Conservation (phyloP, 108 stramenopile species). For the Conticribra guillardii region DNA sequence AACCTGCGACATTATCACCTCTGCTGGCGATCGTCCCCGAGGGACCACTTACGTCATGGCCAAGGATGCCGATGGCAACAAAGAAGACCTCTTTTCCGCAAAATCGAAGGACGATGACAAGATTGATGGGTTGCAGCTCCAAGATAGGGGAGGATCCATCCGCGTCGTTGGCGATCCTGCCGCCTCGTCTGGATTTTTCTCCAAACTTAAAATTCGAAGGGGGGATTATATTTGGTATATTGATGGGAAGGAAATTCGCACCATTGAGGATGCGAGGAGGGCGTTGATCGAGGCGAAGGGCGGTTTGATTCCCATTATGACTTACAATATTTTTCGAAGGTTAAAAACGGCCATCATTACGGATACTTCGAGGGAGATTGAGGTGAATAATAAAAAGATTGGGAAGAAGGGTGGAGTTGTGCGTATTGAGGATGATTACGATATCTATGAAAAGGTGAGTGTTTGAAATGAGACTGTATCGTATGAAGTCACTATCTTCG, state of each 20-base stretch:
- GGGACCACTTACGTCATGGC: slow-evolving; percentile 26
- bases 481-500: not conserved
- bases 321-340: slow-evolving; percentile 48
- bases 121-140: slow-evolving; percentile 24
- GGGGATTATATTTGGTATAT: slow-evolving; percentile 37
- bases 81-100: not conserved
- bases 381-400: slow-evolving; percentile 2
- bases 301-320: slow-evolving; percentile 24
- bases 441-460: slow-evolving; percentile 36
- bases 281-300: slow-evolving; percentile 15
- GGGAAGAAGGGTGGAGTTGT: not conserved
- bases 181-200: slow-evolving; percentile 20
- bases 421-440: slow-evolving; percentile 50
- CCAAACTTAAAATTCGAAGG: slow-evolving; percentile 2
- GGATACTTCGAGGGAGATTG: slow-evolving; percentile 17
- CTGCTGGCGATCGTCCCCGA: slow-evolving; percentile 10
- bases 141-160: slow-evolving; percentile 13
- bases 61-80: slow-evolving; percentile 6
- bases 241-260: slow-evolving; percentile 17
- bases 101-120: not conserved
- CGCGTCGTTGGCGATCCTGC: slow-evolving; percentile 3
- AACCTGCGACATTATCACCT: not conserved
- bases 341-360: slow-evolving; percentile 57
- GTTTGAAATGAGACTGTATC: not conserved
- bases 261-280: slow-evolving; percentile 10